Evolutionary conservation across 768 basidiomycete genomes (phyloP), one percentile per base, ranked within the genome.

Genomic region (Hypholoma sublateritium): DNA sequence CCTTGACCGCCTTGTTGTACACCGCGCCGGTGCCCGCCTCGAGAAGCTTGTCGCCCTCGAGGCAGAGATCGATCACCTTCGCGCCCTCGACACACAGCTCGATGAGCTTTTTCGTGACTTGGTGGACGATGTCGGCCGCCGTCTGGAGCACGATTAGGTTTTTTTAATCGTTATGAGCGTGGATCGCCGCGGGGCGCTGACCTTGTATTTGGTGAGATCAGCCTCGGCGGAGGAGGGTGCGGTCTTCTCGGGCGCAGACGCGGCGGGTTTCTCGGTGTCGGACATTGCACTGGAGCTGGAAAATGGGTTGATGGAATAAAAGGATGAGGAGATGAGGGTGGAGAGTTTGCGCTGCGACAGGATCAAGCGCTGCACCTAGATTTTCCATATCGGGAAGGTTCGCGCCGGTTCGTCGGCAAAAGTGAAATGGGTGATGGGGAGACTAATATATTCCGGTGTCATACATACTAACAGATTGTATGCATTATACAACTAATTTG

Each of bases 31-130:
- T 90, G 66, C 87, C 91, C 60, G 90, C 82, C 73, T 95, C 92
- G 72, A 98, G 78, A 71, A 95, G 84, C 74, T 88, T 92, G 81
- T 98, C 96, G 58, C 95, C 96, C 76, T 94, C 90, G 52, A 88
- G 72, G 70, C 94, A 97, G 50, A 98, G 83, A 76, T 97, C 93
- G 74, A 95, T 79, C 62, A 91, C 72, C 74, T 91, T 93, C 64
- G 91, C 90, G 28, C 93, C 95, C 69, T 93, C 91, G 12, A 89
- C 77, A 61, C 78, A 77, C 56, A 87, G 80, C 45, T 83, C 85
- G 63, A 97, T 79, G 65, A 98, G 81, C 77, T 89, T 89, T 76
- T 91, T 91, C 69, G 90, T 83, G 57, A 91, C 93, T 64, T 84
- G 80, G 65, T 90, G 83, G 41, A 91, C 88, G 74, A 96, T 93